A percentile compares a stretch with the other conserved stretches of the same genome.
These are phyloP conservation scores for Vaccinium darrowii DNA, from an alignment of 148 eudicot genomes.

Conservation along the genomic window DNA sequence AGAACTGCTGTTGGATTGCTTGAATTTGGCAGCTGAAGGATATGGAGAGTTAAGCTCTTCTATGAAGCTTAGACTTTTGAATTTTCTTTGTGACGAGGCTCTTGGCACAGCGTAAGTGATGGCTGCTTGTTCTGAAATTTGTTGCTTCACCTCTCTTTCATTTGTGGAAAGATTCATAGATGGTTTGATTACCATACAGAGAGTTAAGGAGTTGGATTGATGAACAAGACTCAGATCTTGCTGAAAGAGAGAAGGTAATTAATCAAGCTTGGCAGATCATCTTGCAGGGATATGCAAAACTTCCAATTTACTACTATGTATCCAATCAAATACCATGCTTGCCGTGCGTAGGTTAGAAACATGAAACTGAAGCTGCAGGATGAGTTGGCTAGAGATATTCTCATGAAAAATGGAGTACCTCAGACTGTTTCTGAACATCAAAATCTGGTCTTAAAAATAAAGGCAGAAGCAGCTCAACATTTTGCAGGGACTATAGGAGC, in stretches of 20 bases:
- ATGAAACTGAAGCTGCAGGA: conserved; percentile 19
- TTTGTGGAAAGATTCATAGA: not conserved
- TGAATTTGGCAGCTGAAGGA: not conserved
- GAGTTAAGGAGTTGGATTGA: conserved; percentile 31
- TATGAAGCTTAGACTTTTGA: conserved; percentile 24
- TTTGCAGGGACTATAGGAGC: conserved; percentile 9
- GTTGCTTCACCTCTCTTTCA: not conserved
- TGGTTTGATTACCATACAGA: conserved; percentile 1
- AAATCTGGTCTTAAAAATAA: conserved; percentile 21
- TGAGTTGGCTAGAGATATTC: conserved; percentile 29
- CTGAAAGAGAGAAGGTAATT: conserved; percentile 22
- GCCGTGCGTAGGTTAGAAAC: conserved; percentile 14
- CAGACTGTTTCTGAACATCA: conserved; percentile 22
- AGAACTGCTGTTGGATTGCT: conserved; percentile 18
- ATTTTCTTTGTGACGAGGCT: conserved; percentile 34
- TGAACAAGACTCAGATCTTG: conserved; percentile 12
- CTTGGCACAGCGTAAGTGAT: conserved; percentile 27
- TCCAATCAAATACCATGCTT: not conserved
- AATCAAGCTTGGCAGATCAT: not conserved
- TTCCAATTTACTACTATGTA: no score
- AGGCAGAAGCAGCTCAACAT: conserved; percentile 23
- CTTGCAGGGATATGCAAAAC: not conserved
- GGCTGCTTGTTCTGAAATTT: not conserved
- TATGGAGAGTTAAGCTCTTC: conserved; percentile 23
- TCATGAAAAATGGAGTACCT: conserved; percentile 15